A percentile compares a stretch with the other conserved stretches of the same genome.
Conservation (phyloP, 225 moss, liverwort and hornwort species). For the Marchantia paleacea region DNA sequence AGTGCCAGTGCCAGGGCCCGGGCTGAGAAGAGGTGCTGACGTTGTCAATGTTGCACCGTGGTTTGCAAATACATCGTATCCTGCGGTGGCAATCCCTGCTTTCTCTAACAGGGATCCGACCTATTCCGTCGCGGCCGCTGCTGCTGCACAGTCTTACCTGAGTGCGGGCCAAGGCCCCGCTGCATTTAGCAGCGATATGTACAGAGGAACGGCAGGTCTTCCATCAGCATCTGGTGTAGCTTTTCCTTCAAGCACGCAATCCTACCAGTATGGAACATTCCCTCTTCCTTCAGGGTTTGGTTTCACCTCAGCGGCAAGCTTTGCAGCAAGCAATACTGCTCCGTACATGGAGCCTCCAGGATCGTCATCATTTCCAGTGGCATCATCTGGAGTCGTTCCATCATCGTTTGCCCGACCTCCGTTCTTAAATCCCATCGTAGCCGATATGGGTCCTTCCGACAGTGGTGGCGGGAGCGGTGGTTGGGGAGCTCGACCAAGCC, state of each 20-base stretch:
- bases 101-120: constrained; percentile 60
- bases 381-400: constrained; percentile 56
- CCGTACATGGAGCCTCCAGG: constrained; percentile 65
- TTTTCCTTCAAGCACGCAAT: constrained; percentile 59
- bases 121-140: constrained; percentile 61
- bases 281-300: constrained; percentile 59
- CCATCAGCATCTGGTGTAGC: constrained; percentile 51
- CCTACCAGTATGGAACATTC: constrained; percentile 57
- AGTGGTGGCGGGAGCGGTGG: constrained; percentile 42
- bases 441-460: constrained; percentile 57
- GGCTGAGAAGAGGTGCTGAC: constrained; percentile 63
- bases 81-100: constrained; percentile 44
- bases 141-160: constrained; percentile 74
- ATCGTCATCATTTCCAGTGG: constrained; percentile 52
- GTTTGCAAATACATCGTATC: constrained; percentile 51
- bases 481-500: constrained; percentile 61
- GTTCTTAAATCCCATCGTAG: constrained; percentile 37
- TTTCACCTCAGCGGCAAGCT: constrained; percentile 52
- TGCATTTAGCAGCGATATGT: constrained; percentile 59
- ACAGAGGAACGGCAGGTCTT: constrained; percentile 46
- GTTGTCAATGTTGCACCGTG: constrained; percentile 60
- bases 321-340: constrained; percentile 43
- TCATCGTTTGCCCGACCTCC: constrained; percentile 52
- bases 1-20: constrained; percentile 30
- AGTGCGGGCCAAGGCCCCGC: constrained; percentile 55